Conservation (phyloP, 139 green algal species). For the Chlamydomonas urium region DNA sequence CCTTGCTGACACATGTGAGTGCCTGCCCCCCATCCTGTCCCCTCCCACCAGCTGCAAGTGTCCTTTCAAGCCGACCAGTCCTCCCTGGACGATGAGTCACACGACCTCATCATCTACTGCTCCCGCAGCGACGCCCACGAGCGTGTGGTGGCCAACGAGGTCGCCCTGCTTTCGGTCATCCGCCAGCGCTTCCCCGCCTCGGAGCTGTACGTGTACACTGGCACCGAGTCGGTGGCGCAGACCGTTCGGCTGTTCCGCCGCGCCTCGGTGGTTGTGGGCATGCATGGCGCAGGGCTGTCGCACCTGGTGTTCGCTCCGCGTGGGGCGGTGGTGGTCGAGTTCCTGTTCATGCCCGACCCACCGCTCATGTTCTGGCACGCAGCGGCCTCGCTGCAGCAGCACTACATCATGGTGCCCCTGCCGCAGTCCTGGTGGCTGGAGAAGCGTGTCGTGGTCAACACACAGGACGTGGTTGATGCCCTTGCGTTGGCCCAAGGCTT, state of each 20-base stretch:
- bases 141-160: background rate
- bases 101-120: constrained; percentile 1
- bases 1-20: background rate
- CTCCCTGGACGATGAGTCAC: too few species aligned
- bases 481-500: background rate
- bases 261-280: background rate
- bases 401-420: background rate
- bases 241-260: background rate
- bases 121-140: background rate
- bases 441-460: background rate
- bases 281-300: background rate
- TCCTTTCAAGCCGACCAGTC: too few species aligned
- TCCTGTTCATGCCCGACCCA: too few species aligned
- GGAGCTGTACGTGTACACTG: background rate
- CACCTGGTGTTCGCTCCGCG: background rate
- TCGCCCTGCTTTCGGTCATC: background rate
- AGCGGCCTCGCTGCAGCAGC: background rate
- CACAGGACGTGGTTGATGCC: background rate
- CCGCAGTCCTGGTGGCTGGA: background rate
- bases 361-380: too few species aligned
- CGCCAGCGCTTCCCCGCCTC: background rate
- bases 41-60: too few species aligned
- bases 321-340: background rate
- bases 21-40: background rate
- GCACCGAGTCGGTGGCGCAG: background rate